Evolutionary conservation across 148 eudicot species (phyloP).

Genomic region (Vaccinium darrowii): DNA sequence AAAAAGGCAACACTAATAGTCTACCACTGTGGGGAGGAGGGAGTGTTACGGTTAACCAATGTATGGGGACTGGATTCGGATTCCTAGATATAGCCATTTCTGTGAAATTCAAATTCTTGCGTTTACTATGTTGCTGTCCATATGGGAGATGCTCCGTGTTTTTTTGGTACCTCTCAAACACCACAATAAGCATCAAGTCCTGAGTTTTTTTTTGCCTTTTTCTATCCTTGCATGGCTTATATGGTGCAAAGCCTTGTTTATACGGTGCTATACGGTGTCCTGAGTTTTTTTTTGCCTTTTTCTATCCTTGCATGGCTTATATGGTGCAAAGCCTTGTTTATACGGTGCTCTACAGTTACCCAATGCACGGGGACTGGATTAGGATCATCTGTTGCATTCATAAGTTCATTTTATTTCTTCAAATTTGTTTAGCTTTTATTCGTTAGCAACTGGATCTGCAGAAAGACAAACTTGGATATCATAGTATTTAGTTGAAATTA

Average conservation of each 20-base stretch:
- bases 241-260: neutral
- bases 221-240: neutral
- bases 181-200: neutral
- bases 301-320: too few relatives aligned
- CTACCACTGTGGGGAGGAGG: neutral
- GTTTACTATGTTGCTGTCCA: neutral
- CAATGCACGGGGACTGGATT: too few relatives aligned
- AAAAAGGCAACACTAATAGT: neutral
- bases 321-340: too few relatives aligned
- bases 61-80: neutral
- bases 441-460: neutral
- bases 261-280: too few relatives aligned
- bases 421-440: neutral
- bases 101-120: neutral
- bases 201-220: neutral
- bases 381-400: neutral
- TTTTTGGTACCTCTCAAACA: neutral
- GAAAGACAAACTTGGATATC: neutral
- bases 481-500: neutral
- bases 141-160: neutral
- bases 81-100: neutral
- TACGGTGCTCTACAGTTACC: too few relatives aligned
- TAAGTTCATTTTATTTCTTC: neutral
- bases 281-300: too few relatives aligned
- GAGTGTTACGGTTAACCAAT: neutral